phyloP scores from a whole-genome alignment of 1,284 basidiomycete genomes.

The Coniferiporia weirii region DNA sequence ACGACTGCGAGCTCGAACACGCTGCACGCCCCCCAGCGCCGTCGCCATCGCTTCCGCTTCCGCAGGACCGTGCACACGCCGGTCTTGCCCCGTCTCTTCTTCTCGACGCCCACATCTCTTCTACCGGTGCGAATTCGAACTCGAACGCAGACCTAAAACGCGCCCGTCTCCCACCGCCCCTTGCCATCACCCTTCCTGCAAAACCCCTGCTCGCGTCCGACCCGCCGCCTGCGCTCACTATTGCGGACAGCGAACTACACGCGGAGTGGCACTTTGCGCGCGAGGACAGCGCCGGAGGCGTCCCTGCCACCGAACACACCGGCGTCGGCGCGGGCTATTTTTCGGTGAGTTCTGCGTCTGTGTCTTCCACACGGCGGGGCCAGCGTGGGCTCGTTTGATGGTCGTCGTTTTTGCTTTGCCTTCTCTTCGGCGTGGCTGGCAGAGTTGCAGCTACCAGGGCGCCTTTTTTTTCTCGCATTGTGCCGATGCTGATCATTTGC shows the following conservation, averaged over 20 bases:
- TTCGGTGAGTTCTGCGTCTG: constrained; percentile 4
- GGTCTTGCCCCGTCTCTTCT: not conserved
- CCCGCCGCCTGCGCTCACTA: not conserved
- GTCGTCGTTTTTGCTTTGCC: not conserved
- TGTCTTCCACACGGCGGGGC: not conserved
- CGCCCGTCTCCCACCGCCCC: too few relatives aligned
- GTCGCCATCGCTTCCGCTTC: not conserved
- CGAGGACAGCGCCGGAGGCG: not conserved
- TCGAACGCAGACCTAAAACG: not conserved
- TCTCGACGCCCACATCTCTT: not conserved
- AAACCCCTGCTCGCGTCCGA: not conserved
- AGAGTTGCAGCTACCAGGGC: not conserved
- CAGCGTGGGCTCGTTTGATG: too few relatives aligned
- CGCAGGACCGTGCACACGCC: too few relatives aligned
- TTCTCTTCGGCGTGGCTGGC: not conserved
- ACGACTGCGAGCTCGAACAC: not conserved
- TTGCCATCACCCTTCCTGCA: not conserved
- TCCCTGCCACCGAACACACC: not conserved
- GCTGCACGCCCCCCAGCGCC: not conserved
- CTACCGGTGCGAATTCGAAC: not conserved
- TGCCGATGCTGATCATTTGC: constrained; percentile 9
- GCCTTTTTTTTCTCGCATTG: not conserved
- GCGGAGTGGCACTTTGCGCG: not conserved
- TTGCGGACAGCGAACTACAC: not conserved
- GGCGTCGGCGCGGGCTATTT: constrained; percentile 9